Conservation (phyloP, 441 rosid genomes). For the Gossypium lobatum region DNA sequence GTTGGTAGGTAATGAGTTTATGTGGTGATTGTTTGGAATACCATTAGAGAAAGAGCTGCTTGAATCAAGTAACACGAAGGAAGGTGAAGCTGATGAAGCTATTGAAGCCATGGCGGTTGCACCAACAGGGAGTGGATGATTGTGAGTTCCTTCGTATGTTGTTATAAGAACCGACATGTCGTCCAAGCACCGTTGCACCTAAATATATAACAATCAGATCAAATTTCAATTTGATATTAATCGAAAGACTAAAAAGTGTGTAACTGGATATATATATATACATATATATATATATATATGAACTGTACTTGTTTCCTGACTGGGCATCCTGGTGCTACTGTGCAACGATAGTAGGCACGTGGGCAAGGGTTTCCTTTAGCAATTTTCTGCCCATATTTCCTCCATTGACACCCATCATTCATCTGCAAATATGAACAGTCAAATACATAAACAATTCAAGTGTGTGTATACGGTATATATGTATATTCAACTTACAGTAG, state of each 20-base stretch:
- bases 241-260: background rate
- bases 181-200: conserved; percentile 93
- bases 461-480: background rate
- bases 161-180: conserved; percentile 95
- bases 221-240: background rate
- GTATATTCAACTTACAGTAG: conserved; percentile 51
- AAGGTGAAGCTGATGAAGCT: conserved; percentile 47
- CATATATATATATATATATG: background rate
- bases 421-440: conserved; percentile 31
- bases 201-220: background rate
- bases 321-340: conserved; percentile 77
- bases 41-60: conserved; percentile 20
- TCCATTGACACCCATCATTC: conserved; percentile 98
- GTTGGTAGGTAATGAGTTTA: conserved; percentile 22
- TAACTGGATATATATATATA: background rate
- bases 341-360: conserved; percentile 90
- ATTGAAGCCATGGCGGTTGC: conserved; percentile 94
- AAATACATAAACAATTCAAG: no score
- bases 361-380: conserved; percentile 97
- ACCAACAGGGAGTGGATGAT: conserved; percentile 86
- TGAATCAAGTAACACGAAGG: conserved; percentile 45
- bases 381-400: conserved; percentile 92
- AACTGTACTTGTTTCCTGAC: conserved; percentile 72
- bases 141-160: conserved; percentile 94
- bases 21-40: conserved; percentile 15